Base-by-base conservation (phyloP, 192 early-diverging fungal genomes). In the Coemansia sp. region DNA sequence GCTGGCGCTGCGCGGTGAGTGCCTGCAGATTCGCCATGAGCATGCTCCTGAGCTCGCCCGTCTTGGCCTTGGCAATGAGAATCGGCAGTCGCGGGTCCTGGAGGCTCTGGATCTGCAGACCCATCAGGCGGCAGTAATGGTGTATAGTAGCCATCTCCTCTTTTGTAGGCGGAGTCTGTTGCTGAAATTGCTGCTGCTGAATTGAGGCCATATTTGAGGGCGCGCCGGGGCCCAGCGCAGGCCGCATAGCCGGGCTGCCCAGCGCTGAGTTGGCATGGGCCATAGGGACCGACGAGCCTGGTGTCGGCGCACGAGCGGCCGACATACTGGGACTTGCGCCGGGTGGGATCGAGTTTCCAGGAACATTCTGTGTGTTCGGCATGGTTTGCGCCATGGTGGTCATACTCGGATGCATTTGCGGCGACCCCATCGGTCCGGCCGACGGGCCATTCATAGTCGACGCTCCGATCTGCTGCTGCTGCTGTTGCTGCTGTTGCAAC, bases 381-480 rank as follows among this genome's bases (percentile, higher is more conserved):
- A 65, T 44, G 3, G 53, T 35, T 17, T 63, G 67, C 24, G 73
- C 53, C 27, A 59, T 35, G 36, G 57, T 39, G 3, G 61, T 43
- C 54, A 60, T 60, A 27, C 67, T 58, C 14, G 74, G 74, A 3
- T 69, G 74, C 32, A 71, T 59, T 26, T 67, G 71, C 33, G 71
- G 71, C n/a, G 71, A 74, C 6, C 56, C 56, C 17, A 74, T 56
- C 40, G 60, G 53, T 14, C 52, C 53, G 54, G 53, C 54, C 21
- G 53, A 43, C 18, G 53, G 38, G 17, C 29, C 33, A 27, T 52
- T 53, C 40, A 62, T 43, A 43, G 57, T 63, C 26, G 56, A 17
- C 27, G 40, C 36, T 2, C 57, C 58, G n/a, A n/a, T n/a, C 42
- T 60, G 69, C 17, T 63, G 67, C 32, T 57, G 65, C 4, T 61